These are phyloP conservation scores for Thelephora ganbajun DNA, from an alignment of 768 basidiomycete species.

Conservation along the genomic window DNA sequence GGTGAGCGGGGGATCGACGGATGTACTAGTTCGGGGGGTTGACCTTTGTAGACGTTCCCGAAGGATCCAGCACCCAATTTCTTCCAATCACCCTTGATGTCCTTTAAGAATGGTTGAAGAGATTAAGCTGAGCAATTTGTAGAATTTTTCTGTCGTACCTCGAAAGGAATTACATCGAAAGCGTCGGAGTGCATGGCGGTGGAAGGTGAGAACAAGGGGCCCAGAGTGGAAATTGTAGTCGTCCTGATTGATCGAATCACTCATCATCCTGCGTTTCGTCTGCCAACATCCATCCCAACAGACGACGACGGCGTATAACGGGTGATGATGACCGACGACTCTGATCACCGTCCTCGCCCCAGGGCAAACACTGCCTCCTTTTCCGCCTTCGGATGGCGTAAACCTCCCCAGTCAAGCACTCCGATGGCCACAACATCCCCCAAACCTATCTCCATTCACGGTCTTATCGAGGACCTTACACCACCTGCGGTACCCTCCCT, in stretches of 20 bases:
- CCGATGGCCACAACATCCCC: conserved; percentile 7
- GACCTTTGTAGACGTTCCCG: conserved; percentile 84
- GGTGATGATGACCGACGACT: conserved; percentile 8
- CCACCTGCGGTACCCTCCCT: conserved; percentile 54
- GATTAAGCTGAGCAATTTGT: conserved; percentile 1
- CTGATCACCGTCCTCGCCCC: conserved; percentile 11
- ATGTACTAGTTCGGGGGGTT: conserved; percentile 15
- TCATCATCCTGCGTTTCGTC: no score
- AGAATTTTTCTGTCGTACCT: conserved; percentile 29
- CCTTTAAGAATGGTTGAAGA: conserved; percentile 27
- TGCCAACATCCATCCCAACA: no score
- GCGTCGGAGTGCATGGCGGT: conserved; percentile 37
- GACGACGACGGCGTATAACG: not conserved
- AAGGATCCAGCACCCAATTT: conserved; percentile 88
- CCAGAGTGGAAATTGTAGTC: no score
- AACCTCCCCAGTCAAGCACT: conserved; percentile 2
- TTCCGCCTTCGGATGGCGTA: conserved; percentile 11
- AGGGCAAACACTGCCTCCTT: conserved; percentile 14
- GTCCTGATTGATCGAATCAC: no score
- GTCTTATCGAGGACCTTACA: conserved; percentile 28
- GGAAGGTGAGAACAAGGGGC: no score
- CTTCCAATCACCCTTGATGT: conserved; percentile 80
- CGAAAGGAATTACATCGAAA: conserved; percentile 81
- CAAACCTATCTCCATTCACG: conserved; percentile 25
- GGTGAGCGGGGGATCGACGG: not conserved